Evolutionary conservation across 2,329 filamentous ascomycete genomes (phyloP).

Genomic region (Colletotrichum cuscutae): DNA sequence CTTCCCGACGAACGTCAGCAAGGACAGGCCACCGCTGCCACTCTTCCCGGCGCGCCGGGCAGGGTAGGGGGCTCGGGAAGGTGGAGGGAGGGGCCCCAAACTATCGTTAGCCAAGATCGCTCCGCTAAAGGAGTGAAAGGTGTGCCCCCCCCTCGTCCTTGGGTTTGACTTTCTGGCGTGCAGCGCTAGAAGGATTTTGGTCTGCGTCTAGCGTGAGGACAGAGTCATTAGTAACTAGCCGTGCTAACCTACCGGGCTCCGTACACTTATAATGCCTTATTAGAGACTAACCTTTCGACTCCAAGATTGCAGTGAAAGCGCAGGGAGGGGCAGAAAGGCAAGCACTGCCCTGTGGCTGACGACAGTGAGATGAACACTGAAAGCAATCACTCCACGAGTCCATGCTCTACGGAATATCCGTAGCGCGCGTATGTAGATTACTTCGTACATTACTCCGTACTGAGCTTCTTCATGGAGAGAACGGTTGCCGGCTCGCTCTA

Average conservation of each 20-base stretch:
- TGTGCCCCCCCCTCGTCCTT: neutral
- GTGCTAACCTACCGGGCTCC: neutral
- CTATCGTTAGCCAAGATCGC: neutral
- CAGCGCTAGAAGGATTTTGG: slow-evolving; percentile 19
- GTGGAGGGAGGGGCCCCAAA: neutral
- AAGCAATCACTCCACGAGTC: neutral
- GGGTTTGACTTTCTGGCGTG: neutral
- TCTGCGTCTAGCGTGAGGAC: slow-evolving; percentile 13
- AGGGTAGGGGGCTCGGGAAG: neutral
- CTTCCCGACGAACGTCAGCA: slow-evolving; percentile 29
- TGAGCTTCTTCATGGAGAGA: neutral
- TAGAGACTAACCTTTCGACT: neutral
- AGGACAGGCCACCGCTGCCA: slow-evolving; percentile 25
- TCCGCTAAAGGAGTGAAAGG: neutral
- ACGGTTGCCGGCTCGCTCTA: neutral
- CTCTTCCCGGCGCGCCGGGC: slow-evolving; percentile 22
- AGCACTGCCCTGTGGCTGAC: slow-evolving; percentile 7
- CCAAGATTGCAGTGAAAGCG: slow-evolving; percentile 17
- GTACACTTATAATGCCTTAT: neutral
- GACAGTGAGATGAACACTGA: neutral
- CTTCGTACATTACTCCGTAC: no score
- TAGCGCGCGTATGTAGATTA: no score
- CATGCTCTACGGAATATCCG: neutral
- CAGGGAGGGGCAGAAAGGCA: neutral
- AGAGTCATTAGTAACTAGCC: neutral